Percentiles rank a stretch among this genome's conserved stretches.
phyloP scores from a whole-genome alignment of 1,284 basidiomycete species.

The Ganoderma sinense region DNA sequence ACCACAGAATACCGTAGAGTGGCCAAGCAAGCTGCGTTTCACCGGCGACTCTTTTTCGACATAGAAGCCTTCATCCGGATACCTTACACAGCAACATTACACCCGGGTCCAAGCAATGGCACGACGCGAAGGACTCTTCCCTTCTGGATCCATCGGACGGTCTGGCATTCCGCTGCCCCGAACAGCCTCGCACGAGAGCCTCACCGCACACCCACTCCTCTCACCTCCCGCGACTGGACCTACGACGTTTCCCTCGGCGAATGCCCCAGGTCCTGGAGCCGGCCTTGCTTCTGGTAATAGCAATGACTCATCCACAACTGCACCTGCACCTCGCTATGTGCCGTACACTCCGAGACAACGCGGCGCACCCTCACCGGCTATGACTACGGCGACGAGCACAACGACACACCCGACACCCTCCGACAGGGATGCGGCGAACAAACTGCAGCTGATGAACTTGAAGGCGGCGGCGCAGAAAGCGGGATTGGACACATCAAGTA shows the following conservation, averaged over 20 bases:
- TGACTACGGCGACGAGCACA: constrained; percentile 57
- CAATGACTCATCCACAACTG: constrained; percentile 35
- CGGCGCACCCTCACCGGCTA: constrained; percentile 57
- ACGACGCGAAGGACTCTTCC: constrained; percentile 50
- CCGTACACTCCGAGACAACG: constrained; percentile 65
- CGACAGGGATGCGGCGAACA: constrained; percentile 65
- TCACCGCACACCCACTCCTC: constrained; percentile 70
- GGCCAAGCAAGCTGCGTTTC: not conserved
- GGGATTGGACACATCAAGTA: constrained; percentile 71
- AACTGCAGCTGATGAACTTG: constrained; percentile 80
- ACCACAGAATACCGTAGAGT: not conserved
- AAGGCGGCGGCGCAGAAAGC: constrained; percentile 82
- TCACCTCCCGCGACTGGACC: constrained; percentile 46
- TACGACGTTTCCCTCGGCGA: constrained; percentile 31
- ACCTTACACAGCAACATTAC: not conserved
- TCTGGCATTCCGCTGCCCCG: constrained; percentile 52
- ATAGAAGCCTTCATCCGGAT: not conserved
- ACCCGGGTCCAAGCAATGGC: constrained; percentile 18
- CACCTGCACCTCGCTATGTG: constrained; percentile 50
- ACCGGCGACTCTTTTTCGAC: not conserved
- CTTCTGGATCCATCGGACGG: constrained; percentile 61
- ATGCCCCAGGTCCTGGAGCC: constrained; percentile 10
- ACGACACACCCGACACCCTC: constrained; percentile 46
- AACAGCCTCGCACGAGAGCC: constrained; percentile 59
- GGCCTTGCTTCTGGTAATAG: constrained; percentile 24